A percentile compares a stretch with the other conserved stretches of the same genome.
Conservation (phyloP, 2,329 filamentous ascomycete genomes). For the Fusarium hainanense region DNA sequence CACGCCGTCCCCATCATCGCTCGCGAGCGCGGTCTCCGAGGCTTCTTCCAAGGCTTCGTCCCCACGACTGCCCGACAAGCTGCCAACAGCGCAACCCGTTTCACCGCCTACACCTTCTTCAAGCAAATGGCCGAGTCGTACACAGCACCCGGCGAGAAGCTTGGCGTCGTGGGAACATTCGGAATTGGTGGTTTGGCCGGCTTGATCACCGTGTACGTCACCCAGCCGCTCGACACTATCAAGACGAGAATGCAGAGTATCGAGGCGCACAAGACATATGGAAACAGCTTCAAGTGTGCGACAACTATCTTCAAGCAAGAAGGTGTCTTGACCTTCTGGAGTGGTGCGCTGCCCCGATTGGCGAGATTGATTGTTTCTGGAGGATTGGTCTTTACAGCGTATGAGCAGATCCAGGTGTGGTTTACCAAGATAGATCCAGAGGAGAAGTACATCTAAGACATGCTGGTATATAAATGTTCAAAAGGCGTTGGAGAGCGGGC, state of each 20-base stretch:
- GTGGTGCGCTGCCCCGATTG: slow-evolving; percentile 86
- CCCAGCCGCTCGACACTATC: slow-evolving; percentile 85
- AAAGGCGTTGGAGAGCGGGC: slow-evolving; percentile 28
- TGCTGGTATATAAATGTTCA: background rate
- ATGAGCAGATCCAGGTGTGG: slow-evolving; percentile 86
- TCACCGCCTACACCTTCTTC: slow-evolving; percentile 89
- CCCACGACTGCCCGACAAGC: slow-evolving; percentile 95
- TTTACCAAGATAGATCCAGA: slow-evolving; percentile 85
- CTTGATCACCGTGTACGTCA: slow-evolving; percentile 86
- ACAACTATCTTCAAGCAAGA: slow-evolving; percentile 87
- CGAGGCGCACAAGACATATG: slow-evolving; percentile 82
- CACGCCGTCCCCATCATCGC: slow-evolving; percentile 90
- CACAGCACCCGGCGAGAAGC: slow-evolving; percentile 92
- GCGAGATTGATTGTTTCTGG: slow-evolving; percentile 89
- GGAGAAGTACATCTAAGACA: slow-evolving; percentile 77
- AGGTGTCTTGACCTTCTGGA: slow-evolving; percentile 92
- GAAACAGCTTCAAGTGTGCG: slow-evolving; percentile 88
- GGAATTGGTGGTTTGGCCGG: slow-evolving; percentile 90
- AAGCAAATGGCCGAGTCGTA: slow-evolving; percentile 94
- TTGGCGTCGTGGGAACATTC: slow-evolving; percentile 88
- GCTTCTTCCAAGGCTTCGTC: slow-evolving; percentile 97
- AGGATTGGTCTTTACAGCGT: slow-evolving; percentile 98
- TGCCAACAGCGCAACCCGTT: slow-evolving; percentile 91
- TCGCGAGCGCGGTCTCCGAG: slow-evolving; percentile 85
- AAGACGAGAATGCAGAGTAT: slow-evolving; percentile 99